Evolutionary conservation across 768 basidiomycete genomes (phyloP).

Genomic region (Leccinum obscurum): DNA sequence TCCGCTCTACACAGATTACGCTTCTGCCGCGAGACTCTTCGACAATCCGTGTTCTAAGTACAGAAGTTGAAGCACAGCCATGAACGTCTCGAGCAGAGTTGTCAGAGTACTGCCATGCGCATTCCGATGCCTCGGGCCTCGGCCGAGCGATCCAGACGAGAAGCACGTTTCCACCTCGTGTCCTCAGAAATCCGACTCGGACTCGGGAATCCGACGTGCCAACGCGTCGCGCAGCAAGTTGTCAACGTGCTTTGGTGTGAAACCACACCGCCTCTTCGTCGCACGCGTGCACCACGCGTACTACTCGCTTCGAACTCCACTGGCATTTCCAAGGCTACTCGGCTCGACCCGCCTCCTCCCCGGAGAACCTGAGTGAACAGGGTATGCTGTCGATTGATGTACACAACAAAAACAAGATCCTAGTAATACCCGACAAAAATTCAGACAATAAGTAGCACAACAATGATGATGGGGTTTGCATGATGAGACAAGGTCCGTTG

Average conservation of each 20-base stretch:
- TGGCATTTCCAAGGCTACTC: too few relatives aligned
- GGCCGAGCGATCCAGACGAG: background rate
- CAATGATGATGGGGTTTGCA: background rate
- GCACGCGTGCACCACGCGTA: constrained; percentile 3
- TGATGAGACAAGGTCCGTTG: background rate
- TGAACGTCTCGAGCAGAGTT: too few relatives aligned
- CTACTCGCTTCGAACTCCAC: background rate
- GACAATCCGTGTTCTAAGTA: too few relatives aligned
- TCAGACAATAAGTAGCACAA: background rate
- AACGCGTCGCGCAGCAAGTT: background rate
- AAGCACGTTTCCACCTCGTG: background rate
- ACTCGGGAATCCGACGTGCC: too few relatives aligned
- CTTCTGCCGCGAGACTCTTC: too few relatives aligned
- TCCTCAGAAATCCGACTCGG: background rate
- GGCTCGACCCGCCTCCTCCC: too few relatives aligned
- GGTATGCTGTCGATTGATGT: background rate
- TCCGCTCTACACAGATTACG: too few relatives aligned
- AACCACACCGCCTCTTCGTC: background rate
- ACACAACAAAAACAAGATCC: background rate
- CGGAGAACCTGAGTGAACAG: too few relatives aligned
- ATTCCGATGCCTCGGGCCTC: background rate
- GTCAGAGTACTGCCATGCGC: background rate
- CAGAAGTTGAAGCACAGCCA: too few relatives aligned
- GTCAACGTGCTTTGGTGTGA: background rate
- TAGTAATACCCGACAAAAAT: background rate